These are phyloP conservation scores for Colletotrichum agaves DNA, from an alignment of 2,329 filamentous ascomycete genomes.

Conservation along the genomic window DNA sequence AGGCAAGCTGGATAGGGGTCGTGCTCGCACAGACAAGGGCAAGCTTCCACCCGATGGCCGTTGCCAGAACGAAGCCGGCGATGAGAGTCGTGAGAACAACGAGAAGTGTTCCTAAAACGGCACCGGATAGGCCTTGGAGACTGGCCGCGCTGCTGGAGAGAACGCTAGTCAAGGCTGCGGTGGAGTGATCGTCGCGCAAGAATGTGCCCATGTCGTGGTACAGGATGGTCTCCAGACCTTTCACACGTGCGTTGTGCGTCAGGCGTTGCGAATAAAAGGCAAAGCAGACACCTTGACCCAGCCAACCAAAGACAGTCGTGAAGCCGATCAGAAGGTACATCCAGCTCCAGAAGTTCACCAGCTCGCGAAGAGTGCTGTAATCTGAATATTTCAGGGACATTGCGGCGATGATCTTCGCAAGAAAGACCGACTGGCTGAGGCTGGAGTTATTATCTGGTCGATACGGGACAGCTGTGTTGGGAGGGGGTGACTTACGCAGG, in stretches of 20 bases:
- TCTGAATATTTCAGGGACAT: too few species aligned
- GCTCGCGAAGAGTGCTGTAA: constrained; percentile 72
- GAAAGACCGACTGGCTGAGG: constrained; percentile 83
- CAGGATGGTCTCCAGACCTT: too few species aligned
- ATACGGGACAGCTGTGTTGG: too few species aligned
- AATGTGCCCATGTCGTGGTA: too few species aligned
- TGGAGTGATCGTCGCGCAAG: constrained; percentile 87
- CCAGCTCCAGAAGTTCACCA: constrained; percentile 84
- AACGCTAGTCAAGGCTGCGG: constrained; percentile 88
- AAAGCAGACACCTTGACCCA: constrained; percentile 77
- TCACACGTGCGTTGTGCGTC: constrained; percentile 83
- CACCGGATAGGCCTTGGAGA: constrained; percentile 86
- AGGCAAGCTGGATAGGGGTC: constrained; percentile 80
- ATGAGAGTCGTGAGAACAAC: constrained; percentile 84
- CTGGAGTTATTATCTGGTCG: too few species aligned
- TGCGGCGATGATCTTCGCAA: too few species aligned
- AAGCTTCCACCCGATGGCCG: constrained; percentile 87
- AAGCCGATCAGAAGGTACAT: constrained; percentile 90
- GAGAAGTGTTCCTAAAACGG: constrained; percentile 86
- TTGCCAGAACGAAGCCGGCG: constrained; percentile 74
- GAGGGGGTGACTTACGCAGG: too few species aligned
- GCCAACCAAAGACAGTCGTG: constrained; percentile 74
- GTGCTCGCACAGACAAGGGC: constrained; percentile 83
- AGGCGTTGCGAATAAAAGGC: constrained; percentile 89
- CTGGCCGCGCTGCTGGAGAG: constrained; percentile 90